Evolutionary conservation across 345 rosid species (phyloP), one percentile per base, ranked within the genome.

Genomic region (Syzygium aqueum): DNA sequence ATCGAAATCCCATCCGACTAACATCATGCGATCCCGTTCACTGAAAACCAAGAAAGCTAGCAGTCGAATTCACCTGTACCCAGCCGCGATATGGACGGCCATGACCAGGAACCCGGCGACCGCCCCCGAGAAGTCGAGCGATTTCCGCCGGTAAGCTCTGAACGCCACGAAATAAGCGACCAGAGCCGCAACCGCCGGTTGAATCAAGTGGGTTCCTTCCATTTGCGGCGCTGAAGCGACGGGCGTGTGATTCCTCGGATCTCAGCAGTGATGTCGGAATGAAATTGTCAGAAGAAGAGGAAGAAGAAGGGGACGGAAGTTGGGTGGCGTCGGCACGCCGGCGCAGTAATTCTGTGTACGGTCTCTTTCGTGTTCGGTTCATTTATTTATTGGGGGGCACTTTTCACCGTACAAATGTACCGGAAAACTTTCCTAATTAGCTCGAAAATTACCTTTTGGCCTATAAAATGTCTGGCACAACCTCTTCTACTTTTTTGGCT

Each of bases 111-210:
- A 94, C 56, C 99, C 99, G 86, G 98, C 87, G 52, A 96, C 33
- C 33, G 96, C 97, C 53, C 99, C 99, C n/a, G 98, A 94, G 15
- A 95, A 73, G 87, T 94, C 92, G 83, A 97, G 99, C 52, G 99
- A 96, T 84, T 93, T 97, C 89, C 94, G 92, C 84, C 91, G 86
- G 93, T 95, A 96, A 54, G 97, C 90, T 91, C 97, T 89, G 84
- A 90, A 86, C 46, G 98, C 94, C 54, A 95, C 91, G n/a, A 91
- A 53, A 46, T 92, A 91, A 21, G 99, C 90, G 86, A 96, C 83
- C 27, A 93, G 2, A 7, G 89, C 89, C 43, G 96, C 97, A 63
- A 95, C 87, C 54, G 94, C 85, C 8, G 95, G 90, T 61, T 89
- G 93, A 87, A 80, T 89, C 33, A 91, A 86, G 16, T 56, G 87